Percentiles rank a stretch among this genome's conserved stretches.
These are phyloP conservation scores for Sarcodon aspratus DNA, from an alignment of 768 basidiomycete species.

Conservation along the genomic window DNA sequence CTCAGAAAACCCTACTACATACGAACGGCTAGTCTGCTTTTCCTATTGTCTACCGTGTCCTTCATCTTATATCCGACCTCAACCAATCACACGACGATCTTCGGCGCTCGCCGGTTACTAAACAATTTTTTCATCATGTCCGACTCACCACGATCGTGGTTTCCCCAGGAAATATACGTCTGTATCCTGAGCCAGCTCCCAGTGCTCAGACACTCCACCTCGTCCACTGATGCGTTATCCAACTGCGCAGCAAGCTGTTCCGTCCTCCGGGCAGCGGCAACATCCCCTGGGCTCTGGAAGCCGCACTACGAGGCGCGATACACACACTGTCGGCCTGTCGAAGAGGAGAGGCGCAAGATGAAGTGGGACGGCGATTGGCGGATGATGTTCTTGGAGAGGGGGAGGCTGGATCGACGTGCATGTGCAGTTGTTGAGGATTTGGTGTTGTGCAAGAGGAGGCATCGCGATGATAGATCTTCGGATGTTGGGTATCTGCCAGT, in stretches of 20 bases:
- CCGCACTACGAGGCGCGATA: conserved; percentile 41
- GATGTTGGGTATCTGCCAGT: conserved; percentile 2
- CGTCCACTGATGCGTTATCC: conserved; percentile 22
- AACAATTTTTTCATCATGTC: background rate
- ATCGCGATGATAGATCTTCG: no score
- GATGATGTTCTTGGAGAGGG: conserved; percentile 31
- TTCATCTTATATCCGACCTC: no score
- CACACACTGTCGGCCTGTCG: conserved; percentile 22
- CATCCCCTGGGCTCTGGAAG: conserved; percentile 34
- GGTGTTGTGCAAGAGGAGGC: conserved; percentile 7
- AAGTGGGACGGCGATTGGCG: conserved; percentile 29
- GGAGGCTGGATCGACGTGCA: conserved; percentile 31
- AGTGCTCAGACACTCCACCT: conserved; percentile 8
- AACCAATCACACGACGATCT: no score
- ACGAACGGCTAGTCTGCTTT: no score
- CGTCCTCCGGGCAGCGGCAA: conserved; percentile 33
- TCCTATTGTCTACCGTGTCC: no score
- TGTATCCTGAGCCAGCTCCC: conserved; percentile 25
- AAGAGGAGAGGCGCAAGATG: conserved; percentile 24
- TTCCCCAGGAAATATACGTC: conserved; percentile 25
- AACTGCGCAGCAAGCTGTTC: conserved; percentile 28
- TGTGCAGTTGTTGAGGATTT: conserved; percentile 30
- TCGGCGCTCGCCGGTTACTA: background rate
- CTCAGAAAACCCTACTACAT: no score
- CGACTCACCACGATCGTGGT: background rate